These are phyloP conservation scores for Pseudogymnoascus sp. DNA, from an alignment of 2,329 filamentous ascomycete species.

Conservation along the genomic window DNA sequence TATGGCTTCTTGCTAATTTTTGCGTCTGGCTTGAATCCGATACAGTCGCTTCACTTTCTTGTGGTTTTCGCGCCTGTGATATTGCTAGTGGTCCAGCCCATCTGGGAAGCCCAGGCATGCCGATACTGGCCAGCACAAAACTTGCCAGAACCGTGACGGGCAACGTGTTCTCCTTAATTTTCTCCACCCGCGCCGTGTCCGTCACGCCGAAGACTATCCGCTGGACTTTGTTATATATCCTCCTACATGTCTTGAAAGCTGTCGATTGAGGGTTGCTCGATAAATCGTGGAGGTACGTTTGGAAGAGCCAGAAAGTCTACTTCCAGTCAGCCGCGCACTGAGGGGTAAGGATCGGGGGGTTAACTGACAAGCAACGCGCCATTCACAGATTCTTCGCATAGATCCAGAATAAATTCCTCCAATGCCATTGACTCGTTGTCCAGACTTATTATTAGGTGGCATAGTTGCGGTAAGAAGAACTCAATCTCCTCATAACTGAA, in stretches of 20 bases:
- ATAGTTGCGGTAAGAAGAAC: slow-evolving; percentile 83
- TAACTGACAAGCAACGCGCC: slow-evolving; percentile 66
- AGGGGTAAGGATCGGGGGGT: slow-evolving; percentile 3
- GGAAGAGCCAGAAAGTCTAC: slow-evolving; percentile 85
- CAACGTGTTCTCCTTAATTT: slow-evolving; percentile 72
- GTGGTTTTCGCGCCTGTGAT: slow-evolving; percentile 70
- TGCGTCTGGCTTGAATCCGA: slow-evolving; percentile 44
- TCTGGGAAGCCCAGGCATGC: slow-evolving; percentile 63
- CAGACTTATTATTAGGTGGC: slow-evolving; percentile 78
- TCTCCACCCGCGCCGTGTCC: slow-evolving; percentile 59
- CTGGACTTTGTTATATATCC: slow-evolving; percentile 83
- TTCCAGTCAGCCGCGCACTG: slow-evolving; percentile 4
- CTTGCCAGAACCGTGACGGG: slow-evolving; percentile 75
- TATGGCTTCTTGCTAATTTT: slow-evolving; percentile 60
- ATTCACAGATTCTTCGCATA: slow-evolving; percentile 82
- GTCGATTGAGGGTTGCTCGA: slow-evolving; percentile 64
- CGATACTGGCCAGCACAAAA: slow-evolving; percentile 69
- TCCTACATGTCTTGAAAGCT: slow-evolving; percentile 71
- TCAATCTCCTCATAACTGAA: slow-evolving; percentile 88
- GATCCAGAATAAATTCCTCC: slow-evolving; percentile 77
- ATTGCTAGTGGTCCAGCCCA: slow-evolving; percentile 75
- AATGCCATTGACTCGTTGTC: slow-evolving; percentile 88
- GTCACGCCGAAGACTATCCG: slow-evolving; percentile 75
- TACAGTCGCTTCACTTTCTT: slow-evolving; percentile 52
- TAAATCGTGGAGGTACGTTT: slow-evolving; percentile 79